Conservation (phyloP, 164 flowering plant genomes). For the Vitis rupestris region DNA sequence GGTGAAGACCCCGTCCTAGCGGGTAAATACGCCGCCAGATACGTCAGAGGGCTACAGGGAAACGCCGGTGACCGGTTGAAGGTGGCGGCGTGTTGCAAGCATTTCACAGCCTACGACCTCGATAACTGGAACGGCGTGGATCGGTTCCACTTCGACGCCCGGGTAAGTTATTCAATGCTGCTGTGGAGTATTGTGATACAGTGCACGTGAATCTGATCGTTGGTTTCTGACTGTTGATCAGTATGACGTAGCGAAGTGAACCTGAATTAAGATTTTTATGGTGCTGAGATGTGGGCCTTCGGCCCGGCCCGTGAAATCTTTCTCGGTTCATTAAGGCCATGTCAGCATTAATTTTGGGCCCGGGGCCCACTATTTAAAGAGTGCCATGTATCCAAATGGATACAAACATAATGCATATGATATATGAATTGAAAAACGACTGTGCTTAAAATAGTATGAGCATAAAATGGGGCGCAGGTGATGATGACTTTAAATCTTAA, state of each 20-base stretch:
- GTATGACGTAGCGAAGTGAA: background rate
- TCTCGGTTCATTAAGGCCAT: too few species aligned
- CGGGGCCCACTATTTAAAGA: too few species aligned
- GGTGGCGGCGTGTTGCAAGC: constrained; percentile 94
- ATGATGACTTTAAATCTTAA: too few species aligned
- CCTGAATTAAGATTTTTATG: background rate
- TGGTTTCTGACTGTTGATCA: background rate
- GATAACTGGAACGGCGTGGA: constrained; percentile 91
- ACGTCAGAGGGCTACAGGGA: constrained; percentile 82
- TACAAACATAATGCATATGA: too few species aligned
- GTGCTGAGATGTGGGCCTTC: too few species aligned
- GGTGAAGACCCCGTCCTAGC: constrained; percentile 86
- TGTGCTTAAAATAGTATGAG: background rate
- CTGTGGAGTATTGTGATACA: background rate
- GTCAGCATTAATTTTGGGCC: too few species aligned
- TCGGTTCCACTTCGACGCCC: constrained; percentile 86
- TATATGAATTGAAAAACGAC: background rate
- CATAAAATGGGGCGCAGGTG: too few species aligned
- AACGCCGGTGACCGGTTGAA: constrained; percentile 53
- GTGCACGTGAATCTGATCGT: constrained; percentile 1
- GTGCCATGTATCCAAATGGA: too few species aligned
- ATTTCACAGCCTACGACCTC: constrained; percentile 90
- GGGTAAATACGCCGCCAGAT: constrained; percentile 70
- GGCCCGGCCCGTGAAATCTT: too few species aligned
- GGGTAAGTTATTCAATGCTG: constrained; percentile 31